Conservation (phyloP, 441 rosid genomes). For the Bocquillonia castaneifolia region DNA sequence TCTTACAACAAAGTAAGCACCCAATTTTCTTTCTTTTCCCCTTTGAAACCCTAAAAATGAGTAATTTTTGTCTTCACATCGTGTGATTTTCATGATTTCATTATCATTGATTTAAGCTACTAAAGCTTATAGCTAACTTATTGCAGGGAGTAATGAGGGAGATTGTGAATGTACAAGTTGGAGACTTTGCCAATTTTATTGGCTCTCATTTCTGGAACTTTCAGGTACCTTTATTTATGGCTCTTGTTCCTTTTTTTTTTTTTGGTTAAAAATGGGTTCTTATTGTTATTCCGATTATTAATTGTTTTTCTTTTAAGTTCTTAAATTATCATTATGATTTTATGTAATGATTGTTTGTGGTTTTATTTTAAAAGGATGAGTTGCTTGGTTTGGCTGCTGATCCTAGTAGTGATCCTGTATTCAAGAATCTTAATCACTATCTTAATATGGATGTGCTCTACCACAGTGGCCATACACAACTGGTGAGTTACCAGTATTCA, state of each 20-base stretch:
- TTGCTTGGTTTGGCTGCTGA: slow-evolving; percentile 77
- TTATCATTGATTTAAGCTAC: not conserved
- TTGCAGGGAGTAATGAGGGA: slow-evolving; percentile 49
- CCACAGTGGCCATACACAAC: slow-evolving; percentile 70
- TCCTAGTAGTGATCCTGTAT: slow-evolving; percentile 59
- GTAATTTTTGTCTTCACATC: too few species aligned
- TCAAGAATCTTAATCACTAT: slow-evolving; percentile 37
- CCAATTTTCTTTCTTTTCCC: too few species aligned
- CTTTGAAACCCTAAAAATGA: too few species aligned
- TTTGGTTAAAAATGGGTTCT: too few species aligned
- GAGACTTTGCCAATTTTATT: slow-evolving; percentile 71
- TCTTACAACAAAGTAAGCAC: too few species aligned
- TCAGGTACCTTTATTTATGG: slow-evolving; percentile 64
- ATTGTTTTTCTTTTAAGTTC: too few species aligned
- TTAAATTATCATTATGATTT: not conserved
- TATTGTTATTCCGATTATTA: too few species aligned
- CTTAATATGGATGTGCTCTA: slow-evolving; percentile 73
- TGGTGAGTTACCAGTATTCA: slow-evolving; percentile 45
- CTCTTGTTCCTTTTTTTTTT: too few species aligned
- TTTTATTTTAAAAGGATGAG: slow-evolving; percentile 59
- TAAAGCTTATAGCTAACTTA: not conserved
- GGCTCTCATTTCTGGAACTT: slow-evolving; percentile 99
- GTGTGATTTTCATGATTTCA: too few species aligned
- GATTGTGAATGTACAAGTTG: slow-evolving; percentile 69
- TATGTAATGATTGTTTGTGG: not conserved